Conservation (phyloP, 352 stramenopile species). For the Globisporangium spiculum region DNA sequence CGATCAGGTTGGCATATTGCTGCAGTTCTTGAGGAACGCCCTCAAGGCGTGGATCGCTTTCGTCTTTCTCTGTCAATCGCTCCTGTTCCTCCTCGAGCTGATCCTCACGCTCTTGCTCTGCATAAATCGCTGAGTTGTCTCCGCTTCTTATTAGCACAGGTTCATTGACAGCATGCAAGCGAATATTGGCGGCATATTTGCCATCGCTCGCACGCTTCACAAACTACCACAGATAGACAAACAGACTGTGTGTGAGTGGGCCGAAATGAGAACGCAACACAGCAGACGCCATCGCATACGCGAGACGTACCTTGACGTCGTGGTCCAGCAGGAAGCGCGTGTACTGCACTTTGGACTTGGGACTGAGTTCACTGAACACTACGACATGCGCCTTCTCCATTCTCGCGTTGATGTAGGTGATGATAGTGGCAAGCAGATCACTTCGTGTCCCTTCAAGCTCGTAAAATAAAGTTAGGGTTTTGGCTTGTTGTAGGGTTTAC, state of each 20-base stretch:
- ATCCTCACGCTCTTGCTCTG: neutral
- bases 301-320: constrained; percentile 42
- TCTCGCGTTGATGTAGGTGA: too few species aligned
- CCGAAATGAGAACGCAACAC: neutral
- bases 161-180: constrained; percentile 15
- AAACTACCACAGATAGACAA: constrained; percentile 39
- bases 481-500: too few species aligned
- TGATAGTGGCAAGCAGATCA: too few species aligned
- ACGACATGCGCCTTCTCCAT: constrained; percentile 34
- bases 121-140: neutral
- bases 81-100: neutral
- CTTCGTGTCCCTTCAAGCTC: too few species aligned
- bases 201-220: constrained; percentile 42
- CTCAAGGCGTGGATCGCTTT: neutral
- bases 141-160: neutral
- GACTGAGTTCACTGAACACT: constrained; percentile 64
- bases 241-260: neutral
- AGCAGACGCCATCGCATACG: neutral
- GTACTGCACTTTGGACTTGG: constrained; percentile 54
- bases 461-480: too few species aligned
- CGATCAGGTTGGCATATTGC: constrained; percentile 34
- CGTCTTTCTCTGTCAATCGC: neutral
- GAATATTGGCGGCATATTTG: constrained; percentile 56
- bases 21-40: constrained; percentile 15
- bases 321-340: constrained; percentile 68